These are phyloP conservation scores for Sugiyamaella grinbergsii DNA, from an alignment of 1,139 yeast species.

Conservation along the genomic window DNA sequence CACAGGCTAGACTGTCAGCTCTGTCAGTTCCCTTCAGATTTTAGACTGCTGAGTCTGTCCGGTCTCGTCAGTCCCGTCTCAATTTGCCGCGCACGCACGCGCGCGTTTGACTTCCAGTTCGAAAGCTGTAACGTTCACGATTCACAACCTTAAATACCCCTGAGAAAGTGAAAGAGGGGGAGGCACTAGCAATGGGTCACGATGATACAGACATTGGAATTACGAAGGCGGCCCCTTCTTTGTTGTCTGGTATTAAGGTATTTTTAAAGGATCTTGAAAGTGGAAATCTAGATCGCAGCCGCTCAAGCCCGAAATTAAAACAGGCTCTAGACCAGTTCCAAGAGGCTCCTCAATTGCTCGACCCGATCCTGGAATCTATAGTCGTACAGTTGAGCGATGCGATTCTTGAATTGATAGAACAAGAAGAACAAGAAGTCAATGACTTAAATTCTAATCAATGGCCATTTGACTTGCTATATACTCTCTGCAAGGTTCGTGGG, in stretches of 20 bases:
- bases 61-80: too few relatives aligned
- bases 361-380: slow-evolving; percentile 34
- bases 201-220: slow-evolving; percentile 28
- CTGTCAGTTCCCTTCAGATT: too few relatives aligned
- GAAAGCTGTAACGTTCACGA: too few relatives aligned
- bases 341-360: slow-evolving; percentile 44
- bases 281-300: slow-evolving; percentile 8
- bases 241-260: slow-evolving; percentile 23
- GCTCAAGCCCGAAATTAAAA: slow-evolving; percentile 6
- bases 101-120: too few relatives aligned
- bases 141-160: background rate
- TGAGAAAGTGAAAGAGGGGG: background rate
- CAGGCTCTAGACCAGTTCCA: slow-evolving; percentile 39
- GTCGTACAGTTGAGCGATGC: slow-evolving; percentile 28
- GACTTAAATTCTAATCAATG: slow-evolving; percentile 21
- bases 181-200: slow-evolving; percentile 5
- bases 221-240: slow-evolving; percentile 31
- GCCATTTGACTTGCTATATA: slow-evolving; percentile 48
- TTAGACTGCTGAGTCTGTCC: too few relatives aligned
- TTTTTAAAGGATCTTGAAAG: slow-evolving; percentile 14
- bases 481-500: slow-evolving; percentile 65
- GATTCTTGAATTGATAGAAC: slow-evolving; percentile 19
- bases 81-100: too few relatives aligned
- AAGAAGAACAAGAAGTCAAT: too few relatives aligned
- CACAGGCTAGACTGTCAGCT: too few relatives aligned